Evolutionary conservation across 2,329 filamentous ascomycete species (phyloP), one percentile per base, ranked within the genome.

Genomic region (Ascosphaera aggregata): DNA sequence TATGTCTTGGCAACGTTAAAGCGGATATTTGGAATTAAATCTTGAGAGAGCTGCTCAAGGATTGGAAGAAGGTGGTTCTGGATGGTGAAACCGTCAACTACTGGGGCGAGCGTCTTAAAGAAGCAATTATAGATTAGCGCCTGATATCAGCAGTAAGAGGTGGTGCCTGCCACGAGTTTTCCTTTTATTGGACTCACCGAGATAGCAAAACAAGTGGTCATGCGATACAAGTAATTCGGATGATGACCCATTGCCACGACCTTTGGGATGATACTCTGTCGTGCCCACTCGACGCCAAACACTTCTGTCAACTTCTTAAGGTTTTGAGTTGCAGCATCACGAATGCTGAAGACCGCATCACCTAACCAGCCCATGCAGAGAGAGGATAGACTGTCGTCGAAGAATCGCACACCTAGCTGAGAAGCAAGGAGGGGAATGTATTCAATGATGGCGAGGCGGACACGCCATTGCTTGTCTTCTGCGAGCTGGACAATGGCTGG

Each of bases 1-100:
- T 95, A 98, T 36, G 89, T 95, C 66, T 98, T 98, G 49, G 89
- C 89, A 37, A 98, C 89, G 59, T 98, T 98, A 71, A 98, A 98
- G 39, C 89, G 82, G 55, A 98, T 98, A 63, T 98, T 98, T 48
- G 89, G 89, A 45, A 98, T 98, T 35, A 91, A 84, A 54, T 98
- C 89, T 36, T 73, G 71, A 39, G 91, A 82, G 40, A 98, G 78
- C 63, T 86, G 82, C 59, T 93, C 81, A 54, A 98, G 73, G 68
- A 98, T 95, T 31, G 89, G 89, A 17, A 98, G 71, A 48, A 98
- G 91, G 24, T 82, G 89, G 54, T 79, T 77, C 53, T 81, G 76
- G 56, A 98, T 92, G 43, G 95, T 86, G 42, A 85, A 80, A 49
- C 95, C 71, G 55, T 80, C 91, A 50, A 98, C 80, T 40, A 92